These are phyloP conservation scores for Proliferodiscus dingleyae DNA, from an alignment of 2,329 filamentous ascomycete genomes.

Conservation along the genomic window DNA sequence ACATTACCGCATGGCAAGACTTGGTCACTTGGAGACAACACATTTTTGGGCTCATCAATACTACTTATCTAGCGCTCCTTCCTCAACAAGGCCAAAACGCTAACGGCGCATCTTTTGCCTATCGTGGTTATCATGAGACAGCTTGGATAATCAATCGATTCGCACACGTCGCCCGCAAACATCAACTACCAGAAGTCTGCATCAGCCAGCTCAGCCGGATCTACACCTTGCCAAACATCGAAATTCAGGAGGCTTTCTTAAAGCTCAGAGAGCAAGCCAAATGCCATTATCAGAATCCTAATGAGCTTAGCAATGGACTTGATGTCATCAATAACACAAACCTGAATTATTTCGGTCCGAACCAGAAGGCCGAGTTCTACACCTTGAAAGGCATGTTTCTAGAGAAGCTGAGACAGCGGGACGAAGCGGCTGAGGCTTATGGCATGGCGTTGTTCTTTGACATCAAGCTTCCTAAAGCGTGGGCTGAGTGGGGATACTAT, in stretches of 20 bases:
- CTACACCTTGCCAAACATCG: conserved; percentile 97
- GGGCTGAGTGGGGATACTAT: conserved; percentile 99
- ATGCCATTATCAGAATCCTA: conserved; percentile 94
- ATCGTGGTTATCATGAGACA: conserved; percentile 95
- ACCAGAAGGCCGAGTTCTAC: conserved; percentile 98
- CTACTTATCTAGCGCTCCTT: conserved; percentile 80
- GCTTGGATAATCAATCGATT: conserved; percentile 99
- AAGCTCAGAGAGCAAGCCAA: conserved; percentile 98
- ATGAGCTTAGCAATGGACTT: conserved; percentile 84
- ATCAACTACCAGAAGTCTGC: conserved; percentile 93
- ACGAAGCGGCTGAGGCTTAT: conserved; percentile 89
- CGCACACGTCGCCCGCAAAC: conserved; percentile 94
- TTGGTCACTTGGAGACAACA: conserved; percentile 99
- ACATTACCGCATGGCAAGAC: conserved; percentile 99
- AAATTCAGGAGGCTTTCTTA: conserved; percentile 98
- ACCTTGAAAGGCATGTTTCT: conserved; percentile 99
- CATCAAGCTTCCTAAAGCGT: conserved; percentile 90
- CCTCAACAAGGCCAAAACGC: conserved; percentile 76
- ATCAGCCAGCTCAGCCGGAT: conserved; percentile 96
- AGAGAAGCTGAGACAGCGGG: conserved; percentile 84
- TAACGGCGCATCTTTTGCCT: conserved; percentile 89
- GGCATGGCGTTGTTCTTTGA: conserved; percentile 95
- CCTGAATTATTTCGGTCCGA: conserved; percentile 91
- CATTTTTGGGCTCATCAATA: conserved; percentile 96
- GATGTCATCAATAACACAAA: conserved; percentile 99